Percentiles rank a stretch among this genome's conserved stretches.
phyloP scores from a whole-genome alignment of 2,329 filamentous ascomycete genomes.

The Hypoxylon sp. region DNA sequence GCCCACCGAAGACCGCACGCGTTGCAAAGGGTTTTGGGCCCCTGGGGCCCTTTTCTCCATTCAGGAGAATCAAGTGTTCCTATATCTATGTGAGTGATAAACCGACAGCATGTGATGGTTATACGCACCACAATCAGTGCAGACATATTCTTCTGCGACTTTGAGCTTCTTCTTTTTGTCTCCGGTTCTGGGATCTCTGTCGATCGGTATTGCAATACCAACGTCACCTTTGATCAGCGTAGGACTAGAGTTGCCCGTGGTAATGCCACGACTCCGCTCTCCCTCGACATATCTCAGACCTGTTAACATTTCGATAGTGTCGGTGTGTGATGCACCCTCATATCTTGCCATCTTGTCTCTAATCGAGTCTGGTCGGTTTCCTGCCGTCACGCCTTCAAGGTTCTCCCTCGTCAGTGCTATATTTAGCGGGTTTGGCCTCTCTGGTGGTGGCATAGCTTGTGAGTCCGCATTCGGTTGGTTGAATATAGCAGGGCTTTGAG shows the following conservation, averaged over 20 bases:
- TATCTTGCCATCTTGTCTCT: conserved; percentile 88
- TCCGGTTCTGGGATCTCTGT: conserved; percentile 78
- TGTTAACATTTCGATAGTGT: conserved; percentile 94
- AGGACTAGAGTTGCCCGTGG: conserved; percentile 86
- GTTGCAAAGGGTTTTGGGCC: conserved; percentile 95
- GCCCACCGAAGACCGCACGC: conserved; percentile 86
- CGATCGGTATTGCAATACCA: conserved; percentile 85
- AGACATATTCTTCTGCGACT: conserved; percentile 89
- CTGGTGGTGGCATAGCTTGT: conserved; percentile 74
- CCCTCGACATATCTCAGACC: conserved; percentile 90
- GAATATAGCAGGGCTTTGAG: conserved; percentile 52
- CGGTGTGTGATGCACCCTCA: conserved; percentile 81
- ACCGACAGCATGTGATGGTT: conserved; percentile 4
- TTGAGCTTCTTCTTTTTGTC: conserved; percentile 94
- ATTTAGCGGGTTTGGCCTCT: conserved; percentile 74
- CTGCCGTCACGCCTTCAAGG: conserved; percentile 78
- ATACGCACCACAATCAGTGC: conserved; percentile 86
- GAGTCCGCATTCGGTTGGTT: conserved; percentile 60
- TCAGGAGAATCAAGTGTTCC: conserved; percentile 92
- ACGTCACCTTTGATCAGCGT: conserved; percentile 87
- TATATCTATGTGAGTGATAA: conserved; percentile 51
- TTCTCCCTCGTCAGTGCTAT: conserved; percentile 83
- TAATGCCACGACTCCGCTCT: conserved; percentile 89
- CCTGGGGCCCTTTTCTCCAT: conserved; percentile 94
- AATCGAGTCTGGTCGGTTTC: conserved; percentile 79